These are phyloP conservation scores for Diddensiella caesifluorescens DNA, from an alignment of 805 yeast species.

Conservation along the genomic window DNA sequence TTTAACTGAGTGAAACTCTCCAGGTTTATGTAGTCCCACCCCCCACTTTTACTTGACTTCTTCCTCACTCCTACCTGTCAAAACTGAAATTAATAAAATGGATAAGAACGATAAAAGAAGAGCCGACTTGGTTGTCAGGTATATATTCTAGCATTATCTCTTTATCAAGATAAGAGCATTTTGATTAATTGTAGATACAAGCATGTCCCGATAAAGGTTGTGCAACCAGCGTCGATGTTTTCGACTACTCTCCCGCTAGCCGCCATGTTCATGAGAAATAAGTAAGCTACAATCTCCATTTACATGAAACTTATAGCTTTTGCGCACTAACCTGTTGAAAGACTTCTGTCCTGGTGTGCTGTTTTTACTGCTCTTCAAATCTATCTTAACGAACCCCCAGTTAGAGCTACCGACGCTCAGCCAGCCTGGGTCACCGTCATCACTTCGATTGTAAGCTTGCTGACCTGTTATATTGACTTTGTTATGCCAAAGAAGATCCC, in stretches of 20 bases:
- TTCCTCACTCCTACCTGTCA: neutral
- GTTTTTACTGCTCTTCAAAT: constrained; percentile 33
- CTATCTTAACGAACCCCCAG: constrained; percentile 30
- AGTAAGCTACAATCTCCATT: constrained; percentile 23
- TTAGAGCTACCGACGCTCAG: constrained; percentile 19
- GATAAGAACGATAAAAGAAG: constrained; percentile 24
- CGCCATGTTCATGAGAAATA: constrained; percentile 36
- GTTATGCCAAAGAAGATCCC: constrained; percentile 27
- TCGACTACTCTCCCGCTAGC: constrained; percentile 33
- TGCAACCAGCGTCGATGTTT: constrained; percentile 21
- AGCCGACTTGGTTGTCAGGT: constrained; percentile 31
- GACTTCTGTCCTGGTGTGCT: constrained; percentile 34
- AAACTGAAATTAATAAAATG: constrained; percentile 18
- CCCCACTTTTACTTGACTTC: neutral
- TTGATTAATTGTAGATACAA: constrained; percentile 12
- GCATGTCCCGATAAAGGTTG: constrained; percentile 17
- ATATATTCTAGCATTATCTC: constrained; percentile 19
- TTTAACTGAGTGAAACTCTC: too few species aligned
- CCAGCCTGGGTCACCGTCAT: constrained; percentile 29
- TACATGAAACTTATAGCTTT: neutral
- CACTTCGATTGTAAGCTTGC: constrained; percentile 31
- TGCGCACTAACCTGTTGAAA: neutral
- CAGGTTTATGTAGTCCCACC: neutral
- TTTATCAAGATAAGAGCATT: constrained; percentile 18
- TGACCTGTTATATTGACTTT: constrained; percentile 33